A percentile compares a stretch with the other conserved stretches of the same genome.
phyloP scores from a whole-genome alignment of 1,284 basidiomycete species.

The Puccinia polysora region DNA sequence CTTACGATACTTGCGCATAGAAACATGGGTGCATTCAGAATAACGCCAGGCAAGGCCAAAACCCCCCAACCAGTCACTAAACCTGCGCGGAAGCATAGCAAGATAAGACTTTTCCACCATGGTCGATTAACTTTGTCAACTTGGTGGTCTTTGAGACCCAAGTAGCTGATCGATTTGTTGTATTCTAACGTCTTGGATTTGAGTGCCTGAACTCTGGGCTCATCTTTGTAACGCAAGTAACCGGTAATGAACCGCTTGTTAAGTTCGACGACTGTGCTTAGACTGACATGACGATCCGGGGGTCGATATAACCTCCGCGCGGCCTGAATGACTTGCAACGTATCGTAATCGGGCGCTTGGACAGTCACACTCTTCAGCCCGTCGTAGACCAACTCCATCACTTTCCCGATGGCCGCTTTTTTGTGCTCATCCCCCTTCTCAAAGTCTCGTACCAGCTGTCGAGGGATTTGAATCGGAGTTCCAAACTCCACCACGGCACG shows the following conservation, averaged over 20 bases:
- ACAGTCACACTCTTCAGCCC: conserved; percentile 96
- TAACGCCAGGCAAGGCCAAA: conserved; percentile 86
- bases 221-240: conserved; percentile 87
- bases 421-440: conserved; percentile 83
- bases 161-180: conserved; percentile 81
- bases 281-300: conserved; percentile 85
- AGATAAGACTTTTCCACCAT: conserved; percentile 78
- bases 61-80: conserved; percentile 78
- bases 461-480: conserved; percentile 78
- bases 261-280: conserved; percentile 94
- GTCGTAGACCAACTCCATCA: conserved; percentile 89
- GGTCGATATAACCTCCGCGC: conserved; percentile 89
- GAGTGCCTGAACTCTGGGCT: conserved; percentile 79
- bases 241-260: conserved; percentile 93
- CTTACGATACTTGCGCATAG: conserved; percentile 85
- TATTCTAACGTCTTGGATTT: conserved; percentile 83
- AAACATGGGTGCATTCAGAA: conserved; percentile 93
- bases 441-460: conserved; percentile 80
- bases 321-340: conserved; percentile 90
- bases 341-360: conserved; percentile 94
- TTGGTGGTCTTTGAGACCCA: conserved; percentile 97
- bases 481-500: conserved; percentile 97
- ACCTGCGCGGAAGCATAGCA: conserved; percentile 77
- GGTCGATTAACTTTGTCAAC: conserved; percentile 68
- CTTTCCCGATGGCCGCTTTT: conserved; percentile 79